These are phyloP conservation scores for Pythium volutum DNA, from an alignment of 352 stramenopile genomes.

Conservation along the genomic window DNA sequence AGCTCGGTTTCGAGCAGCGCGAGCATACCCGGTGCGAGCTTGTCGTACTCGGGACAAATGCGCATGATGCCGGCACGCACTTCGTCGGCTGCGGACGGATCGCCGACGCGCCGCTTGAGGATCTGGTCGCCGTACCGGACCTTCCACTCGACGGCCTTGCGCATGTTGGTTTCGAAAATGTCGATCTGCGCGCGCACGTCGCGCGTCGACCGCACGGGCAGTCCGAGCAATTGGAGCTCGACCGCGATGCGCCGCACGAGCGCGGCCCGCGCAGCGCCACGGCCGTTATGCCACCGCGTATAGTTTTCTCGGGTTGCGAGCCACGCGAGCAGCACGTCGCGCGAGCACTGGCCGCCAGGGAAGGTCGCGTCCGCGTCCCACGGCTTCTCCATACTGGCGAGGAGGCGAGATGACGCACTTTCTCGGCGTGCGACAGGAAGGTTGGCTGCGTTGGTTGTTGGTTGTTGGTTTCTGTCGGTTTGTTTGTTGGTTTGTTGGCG, in stretches of 20 bases:
- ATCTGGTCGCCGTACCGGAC: background rate
- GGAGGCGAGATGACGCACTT: too few species aligned
- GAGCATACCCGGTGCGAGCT: background rate
- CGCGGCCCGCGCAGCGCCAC: background rate
- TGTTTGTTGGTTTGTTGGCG: background rate
- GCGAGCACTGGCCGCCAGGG: background rate
- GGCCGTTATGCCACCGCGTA: conserved; percentile 1
- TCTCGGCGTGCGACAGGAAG: background rate
- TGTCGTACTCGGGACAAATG: background rate
- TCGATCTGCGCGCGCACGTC: background rate
- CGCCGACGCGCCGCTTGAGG: background rate
- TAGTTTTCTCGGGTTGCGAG: background rate
- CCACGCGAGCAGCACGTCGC: conserved; percentile 5
- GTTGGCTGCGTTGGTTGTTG: background rate
- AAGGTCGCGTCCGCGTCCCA: conserved; percentile 2
- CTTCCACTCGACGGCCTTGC: background rate
- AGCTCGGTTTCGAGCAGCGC: background rate
- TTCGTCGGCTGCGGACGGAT: background rate
- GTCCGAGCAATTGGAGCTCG: background rate
- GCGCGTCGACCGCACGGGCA: background rate
- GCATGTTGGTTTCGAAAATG: background rate
- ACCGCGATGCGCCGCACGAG: background rate
- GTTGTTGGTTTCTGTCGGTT: background rate
- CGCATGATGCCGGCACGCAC: background rate
- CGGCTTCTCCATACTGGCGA: background rate